Base-by-base conservation (phyloP, 192 early-diverging fungal genomes). In the Bifiguratus adelaidae region DNA sequence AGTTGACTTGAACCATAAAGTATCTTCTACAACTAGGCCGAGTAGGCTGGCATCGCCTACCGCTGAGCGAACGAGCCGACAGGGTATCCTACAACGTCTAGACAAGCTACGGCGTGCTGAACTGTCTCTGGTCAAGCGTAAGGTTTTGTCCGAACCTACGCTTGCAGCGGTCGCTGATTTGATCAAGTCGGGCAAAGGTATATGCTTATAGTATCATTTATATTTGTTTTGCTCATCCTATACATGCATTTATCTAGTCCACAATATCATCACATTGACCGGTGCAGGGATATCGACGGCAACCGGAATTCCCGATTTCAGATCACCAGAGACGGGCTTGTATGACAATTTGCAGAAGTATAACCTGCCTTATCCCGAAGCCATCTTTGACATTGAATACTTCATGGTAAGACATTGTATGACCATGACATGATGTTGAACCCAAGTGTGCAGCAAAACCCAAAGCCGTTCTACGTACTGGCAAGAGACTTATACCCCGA, bases 201-300 rank as follows among this genome's bases (percentile, higher is more conserved):
- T 56, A 44, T 68, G n/a, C 87, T 28, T 47, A 78, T 27, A 41
- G 41, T 20, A 67, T 71, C 24, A 55, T 77, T 97, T 53, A 97
- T 95, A 52, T 92, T 91, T 8, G 81, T 91, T 52, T 95, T 98
- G 47, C 89, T 88, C 0, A 96, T 98, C 53, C 96, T 98, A 66
- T 91, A 91, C n/a, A 87, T 96, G 59, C 53, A 60, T 44, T 55
- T 29, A 12, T 13, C 3, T 40, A 77, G 74, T 58, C 21, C 73
- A 67, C 32, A 71, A 71, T 29, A 84, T 96, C 22, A 68, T 96
- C 37, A 82, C 93, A 32, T 85, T 94, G 86, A 78, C 80, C 12
- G 92, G 92, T n/a, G 92, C 92, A 3, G 92, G 92, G 7, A 86
- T 88, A 15, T 90, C 88, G 4, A 90, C 88, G 21, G 70, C 67